Percentiles rank a stretch among this genome's conserved stretches.
phyloP scores from a whole-genome alignment of 371 early-diverging fungal species.

The Mortierella sp. region DNA sequence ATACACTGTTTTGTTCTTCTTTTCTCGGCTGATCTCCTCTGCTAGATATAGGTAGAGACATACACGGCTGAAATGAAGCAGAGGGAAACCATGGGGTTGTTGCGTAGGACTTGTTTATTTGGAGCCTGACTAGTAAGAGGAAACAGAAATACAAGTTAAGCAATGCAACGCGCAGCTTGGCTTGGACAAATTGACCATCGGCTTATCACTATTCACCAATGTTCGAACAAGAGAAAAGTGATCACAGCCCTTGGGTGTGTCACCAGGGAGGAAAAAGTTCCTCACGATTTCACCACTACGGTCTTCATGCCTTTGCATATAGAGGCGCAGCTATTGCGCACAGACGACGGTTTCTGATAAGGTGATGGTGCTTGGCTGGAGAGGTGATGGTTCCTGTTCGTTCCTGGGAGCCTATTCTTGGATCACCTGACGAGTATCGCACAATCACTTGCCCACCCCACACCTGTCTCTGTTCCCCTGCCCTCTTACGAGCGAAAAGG shows the following conservation, averaged over 20 bases:
- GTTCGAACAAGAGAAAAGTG: neutral
- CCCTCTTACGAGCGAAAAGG: neutral
- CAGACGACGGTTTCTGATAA: constrained; percentile 6
- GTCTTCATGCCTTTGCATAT: neutral
- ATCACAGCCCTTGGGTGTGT: too few relatives aligned
- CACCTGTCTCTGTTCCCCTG: neutral
- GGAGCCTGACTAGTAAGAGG: too few relatives aligned
- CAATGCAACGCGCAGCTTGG: neutral
- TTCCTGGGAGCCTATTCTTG: neutral
- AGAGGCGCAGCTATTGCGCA: neutral
- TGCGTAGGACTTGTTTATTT: neutral
- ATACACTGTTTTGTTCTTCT: neutral
- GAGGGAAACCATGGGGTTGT: neutral
- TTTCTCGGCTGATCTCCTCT: neutral
- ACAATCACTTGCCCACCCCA: neutral
- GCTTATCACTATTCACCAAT: too few relatives aligned
- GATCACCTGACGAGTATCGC: neutral
- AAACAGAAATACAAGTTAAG: neutral
- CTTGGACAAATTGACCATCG: neutral
- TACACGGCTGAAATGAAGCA: neutral
- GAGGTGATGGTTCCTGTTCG: neutral
- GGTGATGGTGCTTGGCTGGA: neutral
- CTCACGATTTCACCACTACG: too few relatives aligned
- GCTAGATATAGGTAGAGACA: neutral
- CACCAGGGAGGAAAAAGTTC: too few relatives aligned